Evolutionary conservation across 257 asterid species (phyloP).

Genomic region (Capsicum pubescens): DNA sequence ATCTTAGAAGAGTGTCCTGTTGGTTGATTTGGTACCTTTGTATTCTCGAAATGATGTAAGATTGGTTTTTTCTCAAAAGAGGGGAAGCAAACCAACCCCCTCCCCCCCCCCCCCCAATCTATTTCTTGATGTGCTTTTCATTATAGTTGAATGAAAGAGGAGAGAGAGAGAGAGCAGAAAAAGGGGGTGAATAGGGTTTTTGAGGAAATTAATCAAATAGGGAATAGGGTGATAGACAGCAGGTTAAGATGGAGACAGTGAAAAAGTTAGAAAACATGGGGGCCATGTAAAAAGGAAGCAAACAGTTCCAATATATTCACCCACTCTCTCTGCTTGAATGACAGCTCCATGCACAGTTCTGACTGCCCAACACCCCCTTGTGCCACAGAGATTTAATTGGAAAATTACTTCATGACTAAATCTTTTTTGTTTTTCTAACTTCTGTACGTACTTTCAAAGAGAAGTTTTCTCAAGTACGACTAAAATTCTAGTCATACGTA

Average conservation of each 20-base stretch:
- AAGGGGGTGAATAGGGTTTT: conserved; percentile 41
- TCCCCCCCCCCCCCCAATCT: not conserved
- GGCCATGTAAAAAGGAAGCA: conserved; percentile 28
- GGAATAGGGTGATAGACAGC: conserved; percentile 48
- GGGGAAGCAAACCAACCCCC: conserved; percentile 48
- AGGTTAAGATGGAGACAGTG: conserved; percentile 63
- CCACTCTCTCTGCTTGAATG: conserved; percentile 37
- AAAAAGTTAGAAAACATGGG: conserved; percentile 49
- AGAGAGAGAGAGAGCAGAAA: conserved; percentile 40
- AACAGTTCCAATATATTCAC: conserved; percentile 27
- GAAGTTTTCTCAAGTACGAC: no score
- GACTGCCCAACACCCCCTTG: conserved; percentile 25
- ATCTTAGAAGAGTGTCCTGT: conserved; percentile 28
- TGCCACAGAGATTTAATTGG: not conserved
- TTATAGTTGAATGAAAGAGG: conserved; percentile 25
- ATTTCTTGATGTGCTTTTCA: conserved; percentile 34
- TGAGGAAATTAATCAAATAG: conserved; percentile 40
- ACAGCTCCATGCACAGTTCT: conserved; percentile 30
- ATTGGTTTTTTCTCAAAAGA: conserved; percentile 46
- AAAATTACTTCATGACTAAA: not conserved
- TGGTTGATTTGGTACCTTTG: conserved; percentile 43
- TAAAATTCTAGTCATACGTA: no score
- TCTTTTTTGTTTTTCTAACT: not conserved
- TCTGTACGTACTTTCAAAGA: no score
- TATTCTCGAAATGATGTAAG: conserved; percentile 32